Evolutionary conservation across 352 stramenopile genomes (phyloP).

Genomic region (Phytophthora nicotianae): DNA sequence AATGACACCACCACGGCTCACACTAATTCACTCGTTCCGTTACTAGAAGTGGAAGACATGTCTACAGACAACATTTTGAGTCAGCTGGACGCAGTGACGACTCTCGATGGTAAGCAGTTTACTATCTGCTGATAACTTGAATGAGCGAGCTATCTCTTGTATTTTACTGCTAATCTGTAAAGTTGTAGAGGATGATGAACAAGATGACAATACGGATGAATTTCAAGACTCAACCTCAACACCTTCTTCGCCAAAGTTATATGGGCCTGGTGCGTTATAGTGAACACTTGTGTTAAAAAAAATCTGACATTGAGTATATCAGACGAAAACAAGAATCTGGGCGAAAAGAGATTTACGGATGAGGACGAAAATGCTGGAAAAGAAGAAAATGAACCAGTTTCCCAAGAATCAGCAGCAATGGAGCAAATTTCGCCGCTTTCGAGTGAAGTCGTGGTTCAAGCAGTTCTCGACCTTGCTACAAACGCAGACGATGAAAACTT

Average conservation of each 20-base stretch:
- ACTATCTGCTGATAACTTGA: background rate
- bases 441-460: constrained; percentile 21
- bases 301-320: constrained; percentile 1
- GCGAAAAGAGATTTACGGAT: background rate
- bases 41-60: constrained; percentile 13
- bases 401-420: background rate
- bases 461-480: constrained; percentile 26
- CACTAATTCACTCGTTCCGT: background rate
- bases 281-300: background rate
- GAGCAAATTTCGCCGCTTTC: constrained; percentile 4
- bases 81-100: constrained; percentile 41
- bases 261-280: constrained; percentile 5
- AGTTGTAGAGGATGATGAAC: constrained; percentile 17
- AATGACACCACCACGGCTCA: background rate
- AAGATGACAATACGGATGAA: constrained; percentile 22
- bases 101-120: constrained; percentile 28
- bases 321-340: constrained; percentile 4
- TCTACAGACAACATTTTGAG: constrained; percentile 42
- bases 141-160: background rate
- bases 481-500: constrained; percentile 1
- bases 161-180: constrained; percentile 1
- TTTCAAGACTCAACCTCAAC: constrained; percentile 24
- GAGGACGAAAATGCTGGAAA: background rate
- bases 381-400: background rate
- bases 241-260: constrained; percentile 4